Conservation (phyloP, 352 stramenopile species). For the Phytopythium sindhum region DNA sequence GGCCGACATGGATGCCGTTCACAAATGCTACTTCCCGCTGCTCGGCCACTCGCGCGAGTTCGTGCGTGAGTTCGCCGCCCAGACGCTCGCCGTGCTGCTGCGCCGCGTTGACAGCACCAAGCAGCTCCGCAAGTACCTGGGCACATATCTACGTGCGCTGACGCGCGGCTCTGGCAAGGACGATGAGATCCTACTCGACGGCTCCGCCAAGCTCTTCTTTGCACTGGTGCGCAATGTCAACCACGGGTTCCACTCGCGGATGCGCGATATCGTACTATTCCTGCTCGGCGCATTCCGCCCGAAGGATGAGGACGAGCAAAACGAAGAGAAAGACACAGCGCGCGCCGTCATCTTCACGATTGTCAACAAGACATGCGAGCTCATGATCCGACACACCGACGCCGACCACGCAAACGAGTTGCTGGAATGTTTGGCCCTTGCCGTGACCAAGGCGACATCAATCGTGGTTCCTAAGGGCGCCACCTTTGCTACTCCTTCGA, state of each 20-base stretch:
- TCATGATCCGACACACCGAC: slow-evolving; percentile 80
- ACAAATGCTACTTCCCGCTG: slow-evolving; percentile 89
- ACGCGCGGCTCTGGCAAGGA: slow-evolving; percentile 54
- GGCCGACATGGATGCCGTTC: slow-evolving; percentile 87
- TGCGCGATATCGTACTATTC: slow-evolving; percentile 72
- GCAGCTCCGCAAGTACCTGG: slow-evolving; percentile 77
- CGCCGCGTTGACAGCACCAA: slow-evolving; percentile 74
- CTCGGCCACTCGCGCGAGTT: slow-evolving; percentile 83
- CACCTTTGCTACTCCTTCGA: slow-evolving; percentile 7
- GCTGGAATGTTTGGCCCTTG: slow-evolving; percentile 60
- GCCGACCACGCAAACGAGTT: slow-evolving; percentile 54
- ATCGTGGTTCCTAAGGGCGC: slow-evolving; percentile 12
- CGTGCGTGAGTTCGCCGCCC: slow-evolving; percentile 86
- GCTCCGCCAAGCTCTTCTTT: slow-evolving; percentile 86
- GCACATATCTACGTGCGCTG: slow-evolving; percentile 72
- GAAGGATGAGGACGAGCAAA: slow-evolving; percentile 22
- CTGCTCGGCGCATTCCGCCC: slow-evolving; percentile 72
- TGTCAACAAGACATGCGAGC: slow-evolving; percentile 56
- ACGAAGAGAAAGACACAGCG: slow-evolving; percentile 23
- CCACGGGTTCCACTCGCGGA: slow-evolving; percentile 83
- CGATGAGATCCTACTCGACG: slow-evolving; percentile 71
- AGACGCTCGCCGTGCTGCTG: slow-evolving; percentile 83
- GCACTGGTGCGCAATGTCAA: slow-evolving; percentile 81
- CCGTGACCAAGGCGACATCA: slow-evolving; percentile 49
- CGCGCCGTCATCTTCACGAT: slow-evolving; percentile 55